phyloP scores from a whole-genome alignment of 2,329 filamentous ascomycete genomes.

The Aspergillus floridensis region DNA sequence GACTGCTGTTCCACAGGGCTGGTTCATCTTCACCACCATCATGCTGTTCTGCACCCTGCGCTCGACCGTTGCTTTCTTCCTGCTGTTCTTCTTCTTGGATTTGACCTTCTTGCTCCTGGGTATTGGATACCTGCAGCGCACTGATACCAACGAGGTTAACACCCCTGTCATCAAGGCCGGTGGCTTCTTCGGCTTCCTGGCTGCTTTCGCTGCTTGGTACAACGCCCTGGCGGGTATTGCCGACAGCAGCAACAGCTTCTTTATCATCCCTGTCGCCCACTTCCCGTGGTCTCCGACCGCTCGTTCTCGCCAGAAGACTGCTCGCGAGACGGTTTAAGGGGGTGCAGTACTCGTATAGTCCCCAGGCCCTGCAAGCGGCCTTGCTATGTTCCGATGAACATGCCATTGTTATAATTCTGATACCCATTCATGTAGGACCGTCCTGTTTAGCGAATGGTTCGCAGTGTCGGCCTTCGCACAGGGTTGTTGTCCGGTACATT shows the following conservation, averaged over 20 bases:
- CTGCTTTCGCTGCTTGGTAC: constrained; percentile 83
- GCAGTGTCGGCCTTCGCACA: background rate
- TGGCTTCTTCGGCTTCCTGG: constrained; percentile 75
- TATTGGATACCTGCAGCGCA: constrained; percentile 60
- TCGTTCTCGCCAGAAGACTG: constrained; percentile 58
- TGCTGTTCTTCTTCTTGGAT: constrained; percentile 74
- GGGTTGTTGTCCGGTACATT: constrained; percentile 4
- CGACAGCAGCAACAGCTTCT: constrained; percentile 73
- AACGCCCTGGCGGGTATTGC: constrained; percentile 80
- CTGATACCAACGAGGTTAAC: constrained; percentile 41
- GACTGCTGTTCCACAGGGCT: constrained; percentile 49
- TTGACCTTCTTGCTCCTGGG: constrained; percentile 71
- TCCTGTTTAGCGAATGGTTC: constrained; percentile 12
- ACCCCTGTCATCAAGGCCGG: constrained; percentile 63
- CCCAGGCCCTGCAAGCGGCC: background rate
- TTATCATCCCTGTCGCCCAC: constrained; percentile 86
- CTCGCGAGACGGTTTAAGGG: constrained; percentile 41
- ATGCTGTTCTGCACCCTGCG: constrained; percentile 71
- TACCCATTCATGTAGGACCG: constrained; percentile 31
- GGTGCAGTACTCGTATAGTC: background rate
- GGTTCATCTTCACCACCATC: constrained; percentile 82
- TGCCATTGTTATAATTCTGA: constrained; percentile 31
- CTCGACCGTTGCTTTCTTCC: constrained; percentile 75
- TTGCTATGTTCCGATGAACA: background rate
- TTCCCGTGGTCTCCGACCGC: constrained; percentile 91